Base-by-base conservation (phyloP, 2,329 filamentous ascomycete species). In the Fusarium kyushuense region DNA sequence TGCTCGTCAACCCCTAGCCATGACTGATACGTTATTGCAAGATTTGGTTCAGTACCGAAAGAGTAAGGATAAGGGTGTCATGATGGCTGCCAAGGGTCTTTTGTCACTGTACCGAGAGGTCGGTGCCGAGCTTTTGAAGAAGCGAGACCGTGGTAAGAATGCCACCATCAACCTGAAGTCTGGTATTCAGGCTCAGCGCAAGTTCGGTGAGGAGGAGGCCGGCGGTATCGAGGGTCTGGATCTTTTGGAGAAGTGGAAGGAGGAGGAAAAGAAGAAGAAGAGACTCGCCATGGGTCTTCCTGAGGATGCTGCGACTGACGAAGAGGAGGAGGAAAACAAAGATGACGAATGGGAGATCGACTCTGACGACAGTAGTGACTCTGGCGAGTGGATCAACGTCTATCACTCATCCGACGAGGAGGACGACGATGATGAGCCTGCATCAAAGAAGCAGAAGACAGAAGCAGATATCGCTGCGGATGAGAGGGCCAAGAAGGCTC, bases 41-140 rank as follows among this genome's bases (percentile, higher is more conserved):
- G 96, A 99, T 83, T 82, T 99, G 53, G 94, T 98, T 12, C 92
- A 96, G 83, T 98, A 99, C 81, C 89, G 93, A 63, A 97, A 96
- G 84, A 97, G 93, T 76, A 99, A 99, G 77, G 96, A 99, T 76
- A 99, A 98, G 83, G 94, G 95, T 62, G 92, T 96, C n/a, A 94
- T 97, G 87, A 98, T 99, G 96, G 96, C 96, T 10, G 94, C 95
- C 16, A 95, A 96, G 78, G 95, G 96, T 67, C 83, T 99, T 9
- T 84, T 99, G 41, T 93, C 93, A 25, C 84, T 99, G 8, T 99
- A 97, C 82, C 86, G 96, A 71, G 94, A 98, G 76, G 92, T 97
- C 16, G 94, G 91, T 35, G 93, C 96, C 0, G 92, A 97, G 70
- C 87, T 98, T 81, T 83, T 99, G 62, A 91, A 91, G 79, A 96